Percentiles rank a stretch among this genome's conserved stretches.
Conservation (phyloP, 768 basidiomycete species). For the Trametopsis cervina region DNA sequence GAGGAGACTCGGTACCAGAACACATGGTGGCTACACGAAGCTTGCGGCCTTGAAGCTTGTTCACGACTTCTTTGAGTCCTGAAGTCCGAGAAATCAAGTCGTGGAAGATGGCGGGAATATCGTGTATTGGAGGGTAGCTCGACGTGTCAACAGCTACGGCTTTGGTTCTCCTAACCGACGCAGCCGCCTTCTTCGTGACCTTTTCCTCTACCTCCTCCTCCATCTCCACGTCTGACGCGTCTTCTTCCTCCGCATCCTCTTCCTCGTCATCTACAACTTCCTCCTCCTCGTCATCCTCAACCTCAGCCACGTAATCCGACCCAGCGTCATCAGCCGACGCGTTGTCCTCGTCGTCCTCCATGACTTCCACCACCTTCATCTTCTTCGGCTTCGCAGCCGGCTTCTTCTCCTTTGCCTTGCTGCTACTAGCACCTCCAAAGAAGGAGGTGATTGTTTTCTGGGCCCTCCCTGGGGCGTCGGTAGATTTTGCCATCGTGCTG, state of each 20-base stretch:
- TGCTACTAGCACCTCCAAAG: slow-evolving; percentile 30
- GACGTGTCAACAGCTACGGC: slow-evolving; percentile 50
- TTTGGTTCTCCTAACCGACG: slow-evolving; percentile 26
- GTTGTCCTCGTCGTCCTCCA: slow-evolving; percentile 16
- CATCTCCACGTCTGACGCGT: slow-evolving; percentile 20
- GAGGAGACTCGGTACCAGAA: slow-evolving; percentile 92
- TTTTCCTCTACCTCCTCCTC: slow-evolving; percentile 1
- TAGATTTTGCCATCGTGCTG: slow-evolving; percentile 38
- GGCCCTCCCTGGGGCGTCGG: slow-evolving; percentile 15
- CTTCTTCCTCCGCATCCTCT: slow-evolving; percentile 21
- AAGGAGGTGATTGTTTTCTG: slow-evolving; percentile 53
- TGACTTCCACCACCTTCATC: slow-evolving; percentile 6
- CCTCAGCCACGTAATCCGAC: slow-evolving; percentile 26
- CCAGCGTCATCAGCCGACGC: slow-evolving; percentile 16
- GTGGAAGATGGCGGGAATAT: slow-evolving; percentile 65
- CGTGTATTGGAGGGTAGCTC: slow-evolving; percentile 68
- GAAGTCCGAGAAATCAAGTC: slow-evolving; percentile 65
- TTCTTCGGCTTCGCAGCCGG: slow-evolving; percentile 23
- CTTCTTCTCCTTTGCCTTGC: slow-evolving; percentile 1
- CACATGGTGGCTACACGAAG: slow-evolving; percentile 96
- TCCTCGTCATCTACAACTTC: slow-evolving; percentile 19
- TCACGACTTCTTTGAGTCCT: slow-evolving; percentile 56
- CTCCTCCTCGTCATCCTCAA: slow-evolving; percentile 19
- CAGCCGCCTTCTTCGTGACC: slow-evolving; percentile 13
- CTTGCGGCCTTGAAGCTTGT: slow-evolving; percentile 68